Base-by-base conservation (phyloP, 345 rosid species). In the Psidium friedrichsthalianum region DNA sequence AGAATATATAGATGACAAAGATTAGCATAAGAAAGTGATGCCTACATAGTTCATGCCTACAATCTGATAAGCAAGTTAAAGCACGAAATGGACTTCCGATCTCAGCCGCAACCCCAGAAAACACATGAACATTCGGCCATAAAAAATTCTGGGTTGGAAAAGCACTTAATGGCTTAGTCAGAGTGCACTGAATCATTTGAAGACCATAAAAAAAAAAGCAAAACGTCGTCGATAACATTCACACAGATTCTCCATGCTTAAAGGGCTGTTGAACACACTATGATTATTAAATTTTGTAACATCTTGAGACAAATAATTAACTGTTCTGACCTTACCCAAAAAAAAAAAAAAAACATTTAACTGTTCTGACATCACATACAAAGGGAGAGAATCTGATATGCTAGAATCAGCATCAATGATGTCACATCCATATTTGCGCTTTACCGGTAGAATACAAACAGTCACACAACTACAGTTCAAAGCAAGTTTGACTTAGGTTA, bases 1-100 rank as follows among this genome's bases (percentile, higher is more conserved):
- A 59, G 32, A 59, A 27, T 59, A 59, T 59, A 36, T 27, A 13
- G 40, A 56, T 56, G 59, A 27, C 74, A 27, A 27, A 59, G 14
- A 58, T n/a, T 58, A 58, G 6, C 32, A 29, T 58, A 7, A 59
- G 36, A n/a, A 25, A 58, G 64, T 25, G 64, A 57, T 25, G 16
- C n/a, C 1, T 58, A 25, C 32, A 25, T 0, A 0, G 29, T 27
- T 5, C 11, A 11, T 58, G 64, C 1, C 25, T 25, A 58, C 27
- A 27, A 58, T 25, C 16, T 0, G 1, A 59, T n/a, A 59, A 59
- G n/a, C 69, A 0, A 59, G 69, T 59, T n/a, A n/a, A 1, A 59
- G 69, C 36, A 59, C 1, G 32, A 6, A 59, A 59, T 59, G 18
- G 3, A 25, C 69, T 59, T 1, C 36, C 27, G 36, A n/a, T n/a